Evolutionary conservation across 495 filamentous ascomycete genomes (phyloP), one percentile per base, ranked within the genome.

Genomic region (Cercophora sp.): DNA sequence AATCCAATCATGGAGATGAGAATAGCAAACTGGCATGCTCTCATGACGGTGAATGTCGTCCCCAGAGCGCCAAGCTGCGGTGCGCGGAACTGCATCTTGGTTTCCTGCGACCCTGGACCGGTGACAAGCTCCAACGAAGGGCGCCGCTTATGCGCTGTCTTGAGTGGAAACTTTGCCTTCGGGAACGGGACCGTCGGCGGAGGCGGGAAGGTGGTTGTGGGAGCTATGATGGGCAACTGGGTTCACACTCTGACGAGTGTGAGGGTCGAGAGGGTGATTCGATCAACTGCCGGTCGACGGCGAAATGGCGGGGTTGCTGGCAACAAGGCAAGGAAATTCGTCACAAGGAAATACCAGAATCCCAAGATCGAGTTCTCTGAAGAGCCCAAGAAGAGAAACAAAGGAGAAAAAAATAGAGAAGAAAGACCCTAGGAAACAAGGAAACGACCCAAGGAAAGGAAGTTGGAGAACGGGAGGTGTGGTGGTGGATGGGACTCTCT

Each of bases 1-100:
- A 96, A 81, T 45, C 89, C 89, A 60, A 96, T 86, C 56, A 90
- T 82, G 40, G 82, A 76, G 57, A 96, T 81, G 54, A 97, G 83
- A 18, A 78, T 84, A 43, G 83, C 72, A 41, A 79, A 73, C 65
- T 96, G 84, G 52, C 91, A 76, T 20, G 80, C 73, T 24, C 92
- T 82, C 55, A 85, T 79, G 51, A 86, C 63, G 26, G 83, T 82
- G 76, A 94, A 96, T 53, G 82, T 87, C 46, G 82, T 81, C 56
- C 88, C 88, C 40, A 95, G 73, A 59, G 85, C 87, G 58, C 91
- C 90, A 61, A 89, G 78, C 74, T 24, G 83, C 76, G 56, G 88
- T 77, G 83, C 43, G 20, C 58, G 83, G 86, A 54, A 76, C 64
- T 56, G 72, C 63, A 78, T 70, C 43, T 73, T 78, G 24, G 55